Percentiles rank a stretch among this genome's conserved stretches.
These are phyloP conservation scores for Neolentinus lepideus DNA, from an alignment of 1,284 basidiomycete species.

Conservation along the genomic window DNA sequence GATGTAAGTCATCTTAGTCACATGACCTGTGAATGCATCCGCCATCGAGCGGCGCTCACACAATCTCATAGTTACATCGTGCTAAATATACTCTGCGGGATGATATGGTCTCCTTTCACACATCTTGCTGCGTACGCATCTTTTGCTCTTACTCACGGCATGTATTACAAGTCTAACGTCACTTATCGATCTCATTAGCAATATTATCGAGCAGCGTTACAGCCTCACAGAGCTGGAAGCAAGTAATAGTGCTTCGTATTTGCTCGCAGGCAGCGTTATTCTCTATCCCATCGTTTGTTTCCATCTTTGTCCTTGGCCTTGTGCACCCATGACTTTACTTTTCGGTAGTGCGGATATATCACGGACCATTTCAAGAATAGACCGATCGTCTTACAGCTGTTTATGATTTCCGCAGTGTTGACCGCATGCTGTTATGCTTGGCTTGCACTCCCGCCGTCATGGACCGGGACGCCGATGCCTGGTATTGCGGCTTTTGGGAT, in stretches of 20 bases:
- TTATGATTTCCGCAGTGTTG: slow-evolving; percentile 53
- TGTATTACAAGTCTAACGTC: not conserved
- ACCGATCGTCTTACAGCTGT: slow-evolving; percentile 50
- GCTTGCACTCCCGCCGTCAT: slow-evolving; percentile 51
- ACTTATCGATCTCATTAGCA: slow-evolving; percentile 31
- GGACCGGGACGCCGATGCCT: slow-evolving; percentile 53
- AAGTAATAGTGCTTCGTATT: slow-evolving; percentile 59
- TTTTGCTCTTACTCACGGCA: not conserved
- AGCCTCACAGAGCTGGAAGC: slow-evolving; percentile 52
- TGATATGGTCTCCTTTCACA: slow-evolving; percentile 73
- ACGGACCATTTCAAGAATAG: slow-evolving; percentile 51
- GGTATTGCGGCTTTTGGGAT: slow-evolving; percentile 56
- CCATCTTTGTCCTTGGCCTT: slow-evolving; percentile 3
- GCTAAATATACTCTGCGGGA: slow-evolving; percentile 68
- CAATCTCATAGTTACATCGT: slow-evolving; percentile 48
- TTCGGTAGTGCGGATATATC: slow-evolving; percentile 34
- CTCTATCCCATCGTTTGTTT: slow-evolving; percentile 61
- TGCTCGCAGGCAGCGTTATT: slow-evolving; percentile 69
- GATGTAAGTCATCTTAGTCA: slow-evolving; percentile 45
- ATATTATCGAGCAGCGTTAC: slow-evolving; percentile 68
- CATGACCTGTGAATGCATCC: not conserved
- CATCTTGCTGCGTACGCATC: slow-evolving; percentile 63
- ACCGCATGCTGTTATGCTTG: slow-evolving; percentile 61
- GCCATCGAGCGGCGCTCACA: slow-evolving; percentile 1
- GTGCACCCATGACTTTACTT: not conserved